Conservation (phyloP, 345 rosid genomes). For the Syzygium grande region DNA sequence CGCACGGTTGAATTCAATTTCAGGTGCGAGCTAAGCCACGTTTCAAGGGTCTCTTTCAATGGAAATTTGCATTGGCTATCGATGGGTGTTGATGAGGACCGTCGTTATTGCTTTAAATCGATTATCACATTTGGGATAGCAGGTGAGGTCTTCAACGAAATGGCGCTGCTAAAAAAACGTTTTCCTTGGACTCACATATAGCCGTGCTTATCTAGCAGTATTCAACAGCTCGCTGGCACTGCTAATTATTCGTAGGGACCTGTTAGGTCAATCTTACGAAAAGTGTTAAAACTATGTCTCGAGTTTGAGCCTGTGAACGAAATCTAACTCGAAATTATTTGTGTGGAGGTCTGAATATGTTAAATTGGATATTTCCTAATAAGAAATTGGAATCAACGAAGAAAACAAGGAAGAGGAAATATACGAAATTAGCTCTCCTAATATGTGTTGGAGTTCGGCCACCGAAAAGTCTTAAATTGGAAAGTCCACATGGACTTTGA, state of each 20-base stretch:
- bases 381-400: too few relatives aligned
- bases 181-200: not conserved
- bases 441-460: too few relatives aligned
- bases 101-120: not conserved
- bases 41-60: not conserved
- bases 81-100: not conserved
- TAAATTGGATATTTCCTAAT: too few relatives aligned
- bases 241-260: not conserved
- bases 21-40: not conserved
- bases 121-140: not conserved
- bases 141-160: not conserved
- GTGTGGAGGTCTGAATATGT: too few relatives aligned
- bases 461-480: too few relatives aligned
- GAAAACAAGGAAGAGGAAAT: too few relatives aligned
- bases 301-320: too few relatives aligned
- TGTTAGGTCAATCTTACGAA: not conserved
- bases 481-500: too few relatives aligned
- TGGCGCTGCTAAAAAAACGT: not conserved
- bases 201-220: not conserved
- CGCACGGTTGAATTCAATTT: accelerated
- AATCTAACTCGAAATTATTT: too few relatives aligned
- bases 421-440: too few relatives aligned
- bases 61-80: not conserved
- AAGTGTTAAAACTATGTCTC: too few relatives aligned
- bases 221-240: not conserved